These are phyloP conservation scores for Tribonema minus DNA, from an alignment of 108 stramenopile species.

Conservation along the genomic window DNA sequence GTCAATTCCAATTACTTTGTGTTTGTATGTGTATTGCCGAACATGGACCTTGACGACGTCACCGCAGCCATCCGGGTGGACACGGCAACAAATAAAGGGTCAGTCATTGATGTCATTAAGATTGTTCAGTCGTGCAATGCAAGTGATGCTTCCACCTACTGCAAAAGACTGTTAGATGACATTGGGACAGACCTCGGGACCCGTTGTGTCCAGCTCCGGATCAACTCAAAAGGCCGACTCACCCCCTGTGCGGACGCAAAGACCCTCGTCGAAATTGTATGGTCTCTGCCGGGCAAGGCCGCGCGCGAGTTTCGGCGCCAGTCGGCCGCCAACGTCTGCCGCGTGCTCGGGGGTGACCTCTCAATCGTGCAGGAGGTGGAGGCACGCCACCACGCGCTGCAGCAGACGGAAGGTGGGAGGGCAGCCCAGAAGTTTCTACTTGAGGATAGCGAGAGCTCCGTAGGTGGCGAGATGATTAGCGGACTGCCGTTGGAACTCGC, in stretches of 20 bases:
- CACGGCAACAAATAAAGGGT: neutral
- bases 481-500: neutral
- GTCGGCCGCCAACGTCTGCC: neutral
- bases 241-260: neutral
- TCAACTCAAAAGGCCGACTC: neutral
- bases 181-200: neutral
- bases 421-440: neutral
- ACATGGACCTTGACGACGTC: neutral
- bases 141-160: neutral
- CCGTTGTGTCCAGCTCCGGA: neutral
- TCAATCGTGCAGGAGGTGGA: neutral
- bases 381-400: neutral
- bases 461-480: neutral
- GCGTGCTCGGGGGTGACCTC: constrained; percentile 7
- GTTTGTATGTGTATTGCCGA: no score
- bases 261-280: constrained; percentile 1
- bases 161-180: neutral
- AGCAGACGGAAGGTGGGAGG: neutral
- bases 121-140: neutral
- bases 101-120: neutral
- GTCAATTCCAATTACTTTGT: no score
- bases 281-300: neutral
- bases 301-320: constrained; percentile 1
- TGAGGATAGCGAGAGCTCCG: neutral
- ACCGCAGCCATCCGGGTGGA: neutral